A percentile compares a stretch with the other conserved stretches of the same genome.
These are phyloP conservation scores for Vanrija sp. DNA, from an alignment of 1,284 basidiomycete species.

Conservation along the genomic window DNA sequence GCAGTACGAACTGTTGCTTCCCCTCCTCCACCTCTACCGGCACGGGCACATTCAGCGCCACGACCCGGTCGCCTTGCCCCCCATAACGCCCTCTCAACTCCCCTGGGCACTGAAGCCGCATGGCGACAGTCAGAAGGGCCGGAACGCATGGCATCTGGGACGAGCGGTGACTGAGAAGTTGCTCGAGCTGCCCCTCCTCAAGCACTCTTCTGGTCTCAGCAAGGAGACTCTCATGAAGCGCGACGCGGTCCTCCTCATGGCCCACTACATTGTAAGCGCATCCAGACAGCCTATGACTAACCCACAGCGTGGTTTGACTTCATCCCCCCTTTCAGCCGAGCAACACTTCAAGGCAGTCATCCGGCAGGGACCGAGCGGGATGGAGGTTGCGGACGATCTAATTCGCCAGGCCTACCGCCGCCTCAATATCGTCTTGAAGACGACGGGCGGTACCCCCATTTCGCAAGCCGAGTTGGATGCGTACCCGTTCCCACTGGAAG, in stretches of 20 bases:
- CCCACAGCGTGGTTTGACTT: conserved; percentile 30
- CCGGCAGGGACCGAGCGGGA: conserved; percentile 21
- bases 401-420: conserved; percentile 35
- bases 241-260: conserved; percentile 22
- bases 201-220: background rate
- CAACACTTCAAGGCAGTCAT: conserved; percentile 31
- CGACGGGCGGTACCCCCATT: conserved; percentile 7
- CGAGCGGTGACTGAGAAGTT: conserved; percentile 24
- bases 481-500: conserved; percentile 19
- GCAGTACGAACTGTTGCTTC: conserved; percentile 38
- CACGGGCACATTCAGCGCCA: conserved; percentile 42
- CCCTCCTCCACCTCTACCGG: conserved; percentile 36
- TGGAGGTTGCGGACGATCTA: conserved; percentile 33
- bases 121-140: conserved; percentile 36
- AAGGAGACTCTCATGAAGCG: conserved; percentile 9
- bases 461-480: background rate
- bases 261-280: conserved; percentile 37
- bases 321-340: conserved; percentile 18
- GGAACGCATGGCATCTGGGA: conserved; percentile 39
- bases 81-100: conserved; percentile 30
- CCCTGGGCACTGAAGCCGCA: conserved; percentile 26
- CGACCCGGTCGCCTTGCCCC: conserved; percentile 39
- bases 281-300: background rate
- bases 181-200: conserved; percentile 18
- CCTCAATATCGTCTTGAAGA: conserved; percentile 27